A percentile compares a stretch with the other conserved stretches of the same genome.
These are phyloP conservation scores for Sarocladium strictum DNA, from an alignment of 2,329 filamentous ascomycete genomes.

Conservation along the genomic window DNA sequence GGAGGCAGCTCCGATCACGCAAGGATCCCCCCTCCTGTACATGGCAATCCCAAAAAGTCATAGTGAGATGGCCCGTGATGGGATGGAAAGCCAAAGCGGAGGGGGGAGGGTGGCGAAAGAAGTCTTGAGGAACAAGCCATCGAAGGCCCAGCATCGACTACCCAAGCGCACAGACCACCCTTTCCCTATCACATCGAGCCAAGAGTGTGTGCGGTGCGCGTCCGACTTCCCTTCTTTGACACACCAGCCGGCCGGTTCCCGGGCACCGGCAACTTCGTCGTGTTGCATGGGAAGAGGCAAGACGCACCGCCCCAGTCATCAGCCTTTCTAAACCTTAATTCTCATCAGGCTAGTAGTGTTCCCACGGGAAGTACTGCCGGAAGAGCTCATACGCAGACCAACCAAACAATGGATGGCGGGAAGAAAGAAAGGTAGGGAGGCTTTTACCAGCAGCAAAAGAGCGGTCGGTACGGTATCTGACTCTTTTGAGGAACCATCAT, in stretches of 20 bases:
- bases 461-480: too few species aligned
- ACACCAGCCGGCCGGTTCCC: not conserved
- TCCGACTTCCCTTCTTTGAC: not conserved
- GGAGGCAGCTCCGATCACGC: not conserved
- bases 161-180: not conserved
- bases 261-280: not conserved
- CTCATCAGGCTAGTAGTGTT: not conserved
- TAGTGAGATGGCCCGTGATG: too few species aligned
- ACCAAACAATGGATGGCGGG: too few species aligned
- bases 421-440: too few species aligned
- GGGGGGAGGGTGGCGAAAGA: constrained; percentile 2
- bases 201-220: too few species aligned
- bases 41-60: too few species aligned
- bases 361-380: not conserved
- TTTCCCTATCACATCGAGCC: too few species aligned
- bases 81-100: too few species aligned
- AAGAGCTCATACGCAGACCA: too few species aligned
- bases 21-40: not conserved
- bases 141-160: not conserved
- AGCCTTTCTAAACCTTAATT: not conserved
- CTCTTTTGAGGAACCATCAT: too few species aligned
- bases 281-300: too few species aligned
- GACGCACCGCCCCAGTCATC: not conserved
- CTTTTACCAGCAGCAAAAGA: too few species aligned
- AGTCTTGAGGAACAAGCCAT: not conserved